Base-by-base conservation (phyloP, 345 rosid species). In the Populus davidiana region DNA sequence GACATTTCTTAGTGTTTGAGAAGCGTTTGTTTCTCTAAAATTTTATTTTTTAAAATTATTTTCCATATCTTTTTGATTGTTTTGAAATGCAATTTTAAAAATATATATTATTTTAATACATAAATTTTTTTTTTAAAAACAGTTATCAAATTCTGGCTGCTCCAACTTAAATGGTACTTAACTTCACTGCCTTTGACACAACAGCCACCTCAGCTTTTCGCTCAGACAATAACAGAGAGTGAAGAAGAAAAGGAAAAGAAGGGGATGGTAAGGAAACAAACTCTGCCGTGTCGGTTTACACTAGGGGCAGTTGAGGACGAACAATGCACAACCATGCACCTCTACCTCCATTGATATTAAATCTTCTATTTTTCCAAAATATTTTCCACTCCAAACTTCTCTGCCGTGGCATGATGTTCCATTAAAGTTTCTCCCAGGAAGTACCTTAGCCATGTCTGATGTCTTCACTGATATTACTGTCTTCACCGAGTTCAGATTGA, bases 371-470 rank as follows among this genome's bases (percentile, higher is more conserved):
- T 56, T 64, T 67, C 86, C 89, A 1, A 75, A 78, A 74, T 71
- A 70, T 66, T 75, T 82, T 7, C 86, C 88, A 23, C 91, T 91
- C 97, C 98, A 92, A 20, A 93, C 78, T 84, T 95, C 99, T 14
- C 52, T 78, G 82, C 86, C 69, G 43, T 44, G 54, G 73, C 97
- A 92, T 0, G 87, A 80, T 43, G 83, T 86, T 72, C 80, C 77
- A 25, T 47, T 77, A 72, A 88, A 66, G 81, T 72, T 82, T 78
- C 71, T 83, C 70, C 75, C 63, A 0, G 81, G 80, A 74, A 95
- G 83, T 47, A 77, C 89, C 82, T 80, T 88, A n/a, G 73, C 85
- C 23, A 93, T 63, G 86, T 91, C 91, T 54, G 96, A 81, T 68
- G 89, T 33, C 76, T 81, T 86, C 31, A 91, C 85, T 67, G 94